phyloP scores from a whole-genome alignment of 768 basidiomycete genomes.

The Hericium alpestre region DNA sequence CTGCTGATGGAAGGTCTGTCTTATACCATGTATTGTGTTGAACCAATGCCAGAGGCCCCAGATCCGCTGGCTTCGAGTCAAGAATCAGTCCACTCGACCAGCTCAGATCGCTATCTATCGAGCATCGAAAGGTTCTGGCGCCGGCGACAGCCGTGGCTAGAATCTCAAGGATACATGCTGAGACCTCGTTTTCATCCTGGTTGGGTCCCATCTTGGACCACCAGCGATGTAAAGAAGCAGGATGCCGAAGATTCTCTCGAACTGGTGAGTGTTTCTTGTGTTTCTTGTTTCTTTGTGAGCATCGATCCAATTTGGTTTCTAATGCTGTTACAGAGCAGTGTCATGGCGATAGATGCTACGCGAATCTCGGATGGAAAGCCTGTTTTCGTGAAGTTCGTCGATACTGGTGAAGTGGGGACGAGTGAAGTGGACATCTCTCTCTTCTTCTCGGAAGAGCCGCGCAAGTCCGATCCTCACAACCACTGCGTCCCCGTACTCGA shows the following conservation, averaged over 20 bases:
- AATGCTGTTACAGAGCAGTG: no score
- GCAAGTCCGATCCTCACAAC: constrained; percentile 16
- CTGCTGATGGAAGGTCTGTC: no score
- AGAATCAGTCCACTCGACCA: no score
- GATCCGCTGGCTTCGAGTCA: no score
- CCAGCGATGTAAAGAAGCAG: neutral
- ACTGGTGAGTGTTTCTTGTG: no score
- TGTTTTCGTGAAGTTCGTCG: neutral
- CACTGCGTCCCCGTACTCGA: constrained; percentile 18
- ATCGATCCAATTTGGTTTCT: no score
- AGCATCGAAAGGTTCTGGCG: neutral
- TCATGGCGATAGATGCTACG: neutral
- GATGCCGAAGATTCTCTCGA: no score
- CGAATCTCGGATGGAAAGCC: neutral
- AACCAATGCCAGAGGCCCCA: no score
- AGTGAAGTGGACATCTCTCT: neutral
- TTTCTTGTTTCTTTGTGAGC: no score
- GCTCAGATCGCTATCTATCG: no score
- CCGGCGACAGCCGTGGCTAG: neutral
- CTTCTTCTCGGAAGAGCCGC: constrained; percentile 5
- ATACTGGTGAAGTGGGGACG: no score
- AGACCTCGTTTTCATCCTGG: neutral
- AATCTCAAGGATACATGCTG: neutral
- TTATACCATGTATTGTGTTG: no score
- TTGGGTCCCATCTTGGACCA: neutral